Base-by-base conservation (phyloP, 768 basidiomycete species). In the Steccherinum ochraceum region DNA sequence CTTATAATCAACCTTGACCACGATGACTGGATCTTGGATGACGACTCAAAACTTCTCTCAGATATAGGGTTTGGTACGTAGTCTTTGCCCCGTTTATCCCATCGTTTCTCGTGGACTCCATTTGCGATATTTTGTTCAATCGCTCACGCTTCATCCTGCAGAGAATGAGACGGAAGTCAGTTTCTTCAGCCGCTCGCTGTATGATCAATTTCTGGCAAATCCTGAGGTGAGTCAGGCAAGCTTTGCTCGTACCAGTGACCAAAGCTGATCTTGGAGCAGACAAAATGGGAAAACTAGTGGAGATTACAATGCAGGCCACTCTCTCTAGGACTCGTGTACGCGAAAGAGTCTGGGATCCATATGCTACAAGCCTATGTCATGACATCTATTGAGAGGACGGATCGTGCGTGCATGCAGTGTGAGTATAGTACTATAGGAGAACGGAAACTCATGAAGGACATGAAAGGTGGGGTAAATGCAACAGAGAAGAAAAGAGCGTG, bases 81-180 rank as follows among this genome's bases (percentile, higher is more conserved):
- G n/a, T n/a, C n/a, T 46, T n/a, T n/a, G 21, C n/a, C 40, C 30
- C 11, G 16, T 25, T 16, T 26, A 23, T 27, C 24, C n/a, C n/a
- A 30, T 41, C 7, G 30, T 7, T 16, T 7, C 30, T 35, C 30
- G 7, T 35, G 30, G 16, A 35, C 7, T 35, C 30, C 7, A 16
- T 7, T 35, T 35, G 30, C 30, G 16, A 35, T 35, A 10, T 18
- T 23, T 43, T 5, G 7, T 43, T 43, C 18, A 18, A 5, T 41
- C 5, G 35, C 45, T 46, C 40, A 45, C 26, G 1, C 21, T n/a
- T 2, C 12, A 18, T 10, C 2, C 24, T 35, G 10, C 69, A 97
- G 95, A 96, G 67, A 95, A 98, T 63, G 95, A 99, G 67, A 89
- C 89, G 0, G 95, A 99, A 70, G 77, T 94, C 55, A 93, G 90